Percentiles rank a stretch among this genome's conserved stretches.
phyloP scores from a whole-genome alignment of 164 flowering plant species.

The Piper longum region DNA sequence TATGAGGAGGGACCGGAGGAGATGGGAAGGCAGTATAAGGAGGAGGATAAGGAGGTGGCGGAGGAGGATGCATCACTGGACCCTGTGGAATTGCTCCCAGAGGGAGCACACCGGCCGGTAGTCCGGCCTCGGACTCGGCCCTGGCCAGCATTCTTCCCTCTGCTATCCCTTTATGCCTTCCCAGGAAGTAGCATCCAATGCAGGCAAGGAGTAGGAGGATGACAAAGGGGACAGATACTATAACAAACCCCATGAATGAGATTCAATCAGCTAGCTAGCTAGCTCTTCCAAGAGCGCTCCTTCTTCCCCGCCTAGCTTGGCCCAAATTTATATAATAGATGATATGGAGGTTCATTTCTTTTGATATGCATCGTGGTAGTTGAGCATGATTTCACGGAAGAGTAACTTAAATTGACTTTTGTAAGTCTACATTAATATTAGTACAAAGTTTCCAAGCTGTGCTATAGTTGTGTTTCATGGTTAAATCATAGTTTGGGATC shows the following conservation, averaged over 20 bases:
- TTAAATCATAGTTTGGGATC: too few species aligned
- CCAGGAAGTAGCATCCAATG: conserved; percentile 1
- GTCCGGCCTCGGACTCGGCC: neutral
- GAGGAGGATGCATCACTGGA: neutral
- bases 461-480: too few species aligned
- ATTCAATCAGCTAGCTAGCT: neutral
- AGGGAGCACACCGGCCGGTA: neutral
- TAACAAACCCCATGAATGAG: neutral
- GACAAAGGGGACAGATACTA: neutral
- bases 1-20: conserved; percentile 1
- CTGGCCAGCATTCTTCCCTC: conserved; percentile 1
- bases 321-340: neutral
- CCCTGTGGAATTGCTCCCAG: neutral
- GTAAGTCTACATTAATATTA: too few species aligned
- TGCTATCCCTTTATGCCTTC: neutral
- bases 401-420: too few species aligned
- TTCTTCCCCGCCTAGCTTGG: neutral
- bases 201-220: neutral
- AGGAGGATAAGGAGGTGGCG: neutral
- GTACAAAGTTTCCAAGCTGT: too few species aligned
- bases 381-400: too few species aligned
- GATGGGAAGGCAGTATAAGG: conserved; percentile 3
- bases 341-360: neutral
- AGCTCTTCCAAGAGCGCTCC: neutral
- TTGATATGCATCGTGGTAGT: too few species aligned